Conservation (phyloP, 225 moss, liverwort and hornwort species). For the Polytrichum commune region DNA sequence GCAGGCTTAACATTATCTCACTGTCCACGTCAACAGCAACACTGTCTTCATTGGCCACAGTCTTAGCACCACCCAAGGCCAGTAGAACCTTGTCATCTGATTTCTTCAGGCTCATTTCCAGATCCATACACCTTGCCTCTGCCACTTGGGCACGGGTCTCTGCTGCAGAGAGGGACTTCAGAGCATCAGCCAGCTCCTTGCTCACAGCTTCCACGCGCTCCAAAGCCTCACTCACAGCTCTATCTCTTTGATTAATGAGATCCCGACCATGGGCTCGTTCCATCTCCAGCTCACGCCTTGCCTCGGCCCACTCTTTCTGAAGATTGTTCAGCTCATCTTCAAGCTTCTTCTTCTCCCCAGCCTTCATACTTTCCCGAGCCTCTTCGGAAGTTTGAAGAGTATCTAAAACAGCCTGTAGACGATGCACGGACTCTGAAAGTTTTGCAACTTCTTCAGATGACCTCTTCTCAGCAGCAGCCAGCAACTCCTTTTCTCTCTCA, state of each 20-base stretch:
- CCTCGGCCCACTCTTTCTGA: conserved; percentile 91
- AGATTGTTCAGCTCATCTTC: conserved; percentile 78
- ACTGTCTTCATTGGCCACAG: conserved; percentile 43
- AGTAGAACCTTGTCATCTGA: conserved; percentile 88
- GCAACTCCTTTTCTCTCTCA: conserved; percentile 84
- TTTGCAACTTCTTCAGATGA: conserved; percentile 82
- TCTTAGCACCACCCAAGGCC: conserved; percentile 76
- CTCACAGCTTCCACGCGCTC: conserved; percentile 76
- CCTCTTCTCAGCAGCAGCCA: conserved; percentile 85
- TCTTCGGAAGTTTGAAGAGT: conserved; percentile 81
- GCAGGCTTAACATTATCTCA: conserved; percentile 79
- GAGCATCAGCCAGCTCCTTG: conserved; percentile 79
- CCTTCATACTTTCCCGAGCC: conserved; percentile 68
- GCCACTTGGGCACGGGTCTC: conserved; percentile 97
- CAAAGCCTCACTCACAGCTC: conserved; percentile 77
- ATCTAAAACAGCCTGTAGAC: conserved; percentile 83
- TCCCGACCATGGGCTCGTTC: conserved; percentile 83
- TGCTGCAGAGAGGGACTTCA: conserved; percentile 85
- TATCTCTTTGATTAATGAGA: conserved; percentile 68
- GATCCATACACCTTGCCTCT: conserved; percentile 73
- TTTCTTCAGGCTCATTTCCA: conserved; percentile 81
- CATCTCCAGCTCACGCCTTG: conserved; percentile 78
- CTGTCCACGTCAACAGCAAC: conserved; percentile 64
- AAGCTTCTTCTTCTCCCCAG: conserved; percentile 76
- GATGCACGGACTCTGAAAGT: conserved; percentile 82